A percentile compares a stretch with the other conserved stretches of the same genome.
These are phyloP conservation scores for Colletotrichum tamarilloi DNA, from an alignment of 2,329 filamentous ascomycete species.

Conservation along the genomic window DNA sequence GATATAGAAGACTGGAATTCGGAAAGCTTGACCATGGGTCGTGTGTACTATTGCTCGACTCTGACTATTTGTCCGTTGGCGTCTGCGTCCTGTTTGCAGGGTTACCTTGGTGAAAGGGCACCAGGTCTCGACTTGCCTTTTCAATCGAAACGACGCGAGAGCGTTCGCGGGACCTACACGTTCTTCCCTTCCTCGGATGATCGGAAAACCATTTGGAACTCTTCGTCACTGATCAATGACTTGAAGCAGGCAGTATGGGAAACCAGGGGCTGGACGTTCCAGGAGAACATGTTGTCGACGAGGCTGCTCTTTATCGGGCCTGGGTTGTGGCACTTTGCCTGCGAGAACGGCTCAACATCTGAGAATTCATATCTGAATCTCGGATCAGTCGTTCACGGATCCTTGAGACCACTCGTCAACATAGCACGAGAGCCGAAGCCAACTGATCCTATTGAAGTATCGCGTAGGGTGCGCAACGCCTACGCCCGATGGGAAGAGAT, in stretches of 20 bases:
- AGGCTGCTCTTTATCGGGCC: background rate
- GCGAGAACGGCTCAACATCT: background rate
- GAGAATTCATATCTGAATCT: background rate
- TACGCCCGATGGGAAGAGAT: background rate
- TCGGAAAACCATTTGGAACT: background rate
- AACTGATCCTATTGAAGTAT: background rate
- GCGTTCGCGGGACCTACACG: background rate
- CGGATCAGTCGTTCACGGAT: background rate
- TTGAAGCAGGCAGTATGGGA: background rate
- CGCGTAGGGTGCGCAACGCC: background rate
- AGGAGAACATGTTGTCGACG: background rate
- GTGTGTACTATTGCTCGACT: constrained; percentile 3
- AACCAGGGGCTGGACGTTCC: constrained; percentile 2
- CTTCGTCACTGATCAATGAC: background rate
- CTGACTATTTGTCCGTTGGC: constrained; percentile 1
- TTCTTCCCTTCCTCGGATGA: background rate
- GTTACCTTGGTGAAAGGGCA: background rate
- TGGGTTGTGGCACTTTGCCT: background rate
- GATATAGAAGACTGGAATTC: constrained; percentile 35
- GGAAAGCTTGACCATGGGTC: constrained; percentile 12
- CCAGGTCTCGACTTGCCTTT: background rate
- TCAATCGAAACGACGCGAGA: background rate
- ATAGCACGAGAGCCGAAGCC: background rate
- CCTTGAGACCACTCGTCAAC: background rate
- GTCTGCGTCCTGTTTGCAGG: background rate